Evolutionary conservation across 306 rosid species (phyloP), one percentile per base, ranked within the genome.

Genomic region (Fagus sylvatica): DNA sequence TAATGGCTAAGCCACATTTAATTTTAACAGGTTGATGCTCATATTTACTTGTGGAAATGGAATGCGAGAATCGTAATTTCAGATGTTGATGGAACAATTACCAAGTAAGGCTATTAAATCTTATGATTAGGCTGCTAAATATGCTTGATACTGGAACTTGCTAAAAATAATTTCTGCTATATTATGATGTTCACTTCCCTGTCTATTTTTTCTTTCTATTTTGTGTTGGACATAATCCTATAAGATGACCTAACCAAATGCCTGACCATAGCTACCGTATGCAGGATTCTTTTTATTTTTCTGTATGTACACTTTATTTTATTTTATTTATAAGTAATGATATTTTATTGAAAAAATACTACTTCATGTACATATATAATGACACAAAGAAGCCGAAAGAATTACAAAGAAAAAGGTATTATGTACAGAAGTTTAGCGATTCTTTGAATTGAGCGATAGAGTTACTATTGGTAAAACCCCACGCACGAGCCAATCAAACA

Each of bases 51-150:
- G 79, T 96, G 99, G 99, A 93, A 90, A 73, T 96, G 98, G 98
- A 93, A 96, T 83, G 94, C 97, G 34, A 84, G 90, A 74, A 96
- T 96, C 69, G 99, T 96, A 79, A 93, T 96, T 80, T 96, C 99
- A 7, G 99, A 96, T 30, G 99, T 96, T 67, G 99, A 96, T 80
- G 99, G 99, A 72, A 96, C 99, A 57, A 96, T 96, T 83, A 96
- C 99, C 80, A 96, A 90, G 99, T 96, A 87, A 87, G 99, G 34
- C 42, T 42, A 28, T 59, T 51, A 36, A 72, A 49, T 73, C 72
- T 66, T 61, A 66, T 60, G 10, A 30, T 77, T 72, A 16, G 75
- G 73, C 70, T 83, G 76, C 77, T 66, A 69, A 46, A 49, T 75
- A 59, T 70, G 65, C 73, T 82, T 68, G 43, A 17, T 19, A 36